A percentile compares a stretch with the other conserved stretches of the same genome.
phyloP scores from a whole-genome alignment of 2,329 filamentous ascomycete genomes.

The Alternaria longipes region DNA sequence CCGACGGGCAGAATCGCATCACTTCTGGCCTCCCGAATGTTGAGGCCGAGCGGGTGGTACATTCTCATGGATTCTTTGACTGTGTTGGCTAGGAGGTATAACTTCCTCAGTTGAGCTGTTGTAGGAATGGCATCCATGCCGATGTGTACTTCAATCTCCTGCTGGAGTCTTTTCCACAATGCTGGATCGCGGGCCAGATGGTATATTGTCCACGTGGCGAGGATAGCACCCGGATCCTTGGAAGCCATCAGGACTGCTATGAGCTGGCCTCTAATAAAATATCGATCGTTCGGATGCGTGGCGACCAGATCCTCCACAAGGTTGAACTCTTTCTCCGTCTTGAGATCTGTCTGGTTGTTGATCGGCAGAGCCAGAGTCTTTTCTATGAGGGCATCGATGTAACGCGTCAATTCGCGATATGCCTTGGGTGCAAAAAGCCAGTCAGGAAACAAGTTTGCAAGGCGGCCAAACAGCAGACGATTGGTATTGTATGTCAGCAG shows the following conservation, averaged over 20 bases:
- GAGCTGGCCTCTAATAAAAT: constrained; percentile 11
- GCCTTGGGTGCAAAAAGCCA: constrained; percentile 9
- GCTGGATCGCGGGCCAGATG: constrained; percentile 7
- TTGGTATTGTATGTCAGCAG: constrained; percentile 14
- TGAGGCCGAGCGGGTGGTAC: constrained; percentile 12
- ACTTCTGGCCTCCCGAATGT: constrained; percentile 9
- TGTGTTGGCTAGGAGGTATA: constrained; percentile 14
- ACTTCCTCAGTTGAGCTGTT: constrained; percentile 1
- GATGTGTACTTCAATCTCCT: constrained; percentile 10
- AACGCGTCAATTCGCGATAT: constrained; percentile 7
- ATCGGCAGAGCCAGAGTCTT: constrained; percentile 11
- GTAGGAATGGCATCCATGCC: constrained; percentile 9
- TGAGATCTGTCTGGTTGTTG: constrained; percentile 10
- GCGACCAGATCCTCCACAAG: constrained; percentile 10
- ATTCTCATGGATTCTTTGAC: constrained; percentile 16
- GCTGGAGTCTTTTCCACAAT: constrained; percentile 2
- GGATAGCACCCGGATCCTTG: constrained; percentile 13
- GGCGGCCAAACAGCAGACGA: constrained; percentile 10
- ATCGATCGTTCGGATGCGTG: constrained; percentile 11
- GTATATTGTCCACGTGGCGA: constrained; percentile 12
- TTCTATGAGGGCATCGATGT: constrained; percentile 7
- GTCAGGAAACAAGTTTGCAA: constrained; percentile 13
- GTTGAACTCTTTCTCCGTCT: constrained; percentile 10
- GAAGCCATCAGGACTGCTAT: constrained; percentile 13
- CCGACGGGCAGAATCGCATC: constrained; percentile 8